These are phyloP conservation scores for Epichloe uncinata DNA, from an alignment of 2,329 filamentous ascomycete genomes.

Conservation along the genomic window DNA sequence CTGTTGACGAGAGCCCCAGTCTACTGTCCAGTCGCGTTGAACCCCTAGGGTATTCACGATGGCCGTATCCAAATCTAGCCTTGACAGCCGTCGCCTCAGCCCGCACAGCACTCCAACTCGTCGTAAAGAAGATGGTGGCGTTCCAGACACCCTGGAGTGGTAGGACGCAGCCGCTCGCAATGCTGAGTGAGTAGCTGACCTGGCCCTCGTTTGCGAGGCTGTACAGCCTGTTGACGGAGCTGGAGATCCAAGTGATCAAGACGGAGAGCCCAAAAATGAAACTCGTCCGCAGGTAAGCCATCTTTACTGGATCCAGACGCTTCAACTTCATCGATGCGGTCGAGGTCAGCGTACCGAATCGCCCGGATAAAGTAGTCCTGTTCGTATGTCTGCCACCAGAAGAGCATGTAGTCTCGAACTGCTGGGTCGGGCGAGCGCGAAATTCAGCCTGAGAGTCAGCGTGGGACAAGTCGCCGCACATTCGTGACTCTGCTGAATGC, in stretches of 20 bases:
- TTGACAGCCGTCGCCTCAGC: conserved; percentile 13
- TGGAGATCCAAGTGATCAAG: conserved; percentile 48
- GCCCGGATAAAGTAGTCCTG: conserved; percentile 8
- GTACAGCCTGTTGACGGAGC: conserved; percentile 61
- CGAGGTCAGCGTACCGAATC: conserved; percentile 14
- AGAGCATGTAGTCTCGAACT: conserved; percentile 18
- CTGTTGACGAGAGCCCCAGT: conserved; percentile 8
- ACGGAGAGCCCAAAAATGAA: conserved; percentile 45
- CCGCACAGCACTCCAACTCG: conserved; percentile 34
- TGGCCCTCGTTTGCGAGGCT: conserved; percentile 38
- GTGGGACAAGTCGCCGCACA: conserved; percentile 9
- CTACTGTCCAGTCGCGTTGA: conserved; percentile 16
- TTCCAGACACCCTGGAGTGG: conserved; percentile 76
- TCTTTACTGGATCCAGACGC: conserved; percentile 39
- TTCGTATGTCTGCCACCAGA: conserved; percentile 13
- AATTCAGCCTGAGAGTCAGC: conserved; percentile 7
- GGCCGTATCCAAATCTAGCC: conserved; percentile 7
- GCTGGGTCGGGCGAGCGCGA: conserved; percentile 5
- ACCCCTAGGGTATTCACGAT: conserved; percentile 4
- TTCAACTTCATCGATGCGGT: conserved; percentile 20
- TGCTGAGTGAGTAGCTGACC: conserved; percentile 50
- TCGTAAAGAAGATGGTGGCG: conserved; percentile 59
- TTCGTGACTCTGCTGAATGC: conserved; percentile 5
- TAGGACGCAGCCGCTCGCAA: conserved; percentile 56
- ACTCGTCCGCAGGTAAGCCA: conserved; percentile 45